Percentiles rank a stretch among this genome's conserved stretches.
Conservation (phyloP, 2,329 filamentous ascomycete genomes). For the Zasmidium citrigriseum region DNA sequence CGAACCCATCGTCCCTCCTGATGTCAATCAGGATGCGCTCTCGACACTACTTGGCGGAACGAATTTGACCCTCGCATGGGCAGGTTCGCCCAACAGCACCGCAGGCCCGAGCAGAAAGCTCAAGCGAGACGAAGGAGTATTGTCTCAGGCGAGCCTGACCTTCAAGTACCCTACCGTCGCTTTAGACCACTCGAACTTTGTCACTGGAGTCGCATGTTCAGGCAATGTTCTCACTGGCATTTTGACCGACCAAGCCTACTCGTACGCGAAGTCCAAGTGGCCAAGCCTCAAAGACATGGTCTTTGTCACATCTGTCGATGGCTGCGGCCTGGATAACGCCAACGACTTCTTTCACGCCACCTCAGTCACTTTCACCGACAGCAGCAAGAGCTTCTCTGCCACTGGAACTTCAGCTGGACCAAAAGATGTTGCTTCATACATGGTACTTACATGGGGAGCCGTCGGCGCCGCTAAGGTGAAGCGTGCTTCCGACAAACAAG, state of each 20-base stretch:
- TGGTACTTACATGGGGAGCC: not conserved
- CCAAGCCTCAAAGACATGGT: conserved; percentile 2
- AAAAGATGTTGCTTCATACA: not conserved
- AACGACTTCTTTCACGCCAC: conserved; percentile 14
- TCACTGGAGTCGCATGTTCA: conserved; percentile 7
- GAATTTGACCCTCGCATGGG: conserved; percentile 2
- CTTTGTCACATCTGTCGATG: conserved; percentile 14
- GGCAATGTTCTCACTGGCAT: conserved; percentile 6
- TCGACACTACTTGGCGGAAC: not conserved
- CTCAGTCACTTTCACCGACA: conserved; percentile 9
- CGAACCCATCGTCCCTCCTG: not conserved
- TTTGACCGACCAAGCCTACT: conserved; percentile 7
- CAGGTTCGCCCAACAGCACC: not conserved
- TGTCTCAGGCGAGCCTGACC: not conserved
- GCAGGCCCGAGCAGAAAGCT: not conserved
- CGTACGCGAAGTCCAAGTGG: conserved; percentile 10
- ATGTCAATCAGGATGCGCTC: not conserved
- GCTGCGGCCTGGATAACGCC: conserved; percentile 4
- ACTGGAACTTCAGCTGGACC: not conserved
- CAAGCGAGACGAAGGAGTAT: not conserved
- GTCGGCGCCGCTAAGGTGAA: not conserved
- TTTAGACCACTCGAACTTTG: conserved; percentile 13
- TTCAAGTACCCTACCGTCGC: conserved; percentile 6
- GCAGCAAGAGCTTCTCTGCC: conserved; percentile 3
- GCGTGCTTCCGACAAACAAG: conserved; percentile 1